Evolutionary conservation across 2,329 filamentous ascomycete genomes (phyloP), one percentile per base, ranked within the genome.

Genomic region (Exophiala mesophila): DNA sequence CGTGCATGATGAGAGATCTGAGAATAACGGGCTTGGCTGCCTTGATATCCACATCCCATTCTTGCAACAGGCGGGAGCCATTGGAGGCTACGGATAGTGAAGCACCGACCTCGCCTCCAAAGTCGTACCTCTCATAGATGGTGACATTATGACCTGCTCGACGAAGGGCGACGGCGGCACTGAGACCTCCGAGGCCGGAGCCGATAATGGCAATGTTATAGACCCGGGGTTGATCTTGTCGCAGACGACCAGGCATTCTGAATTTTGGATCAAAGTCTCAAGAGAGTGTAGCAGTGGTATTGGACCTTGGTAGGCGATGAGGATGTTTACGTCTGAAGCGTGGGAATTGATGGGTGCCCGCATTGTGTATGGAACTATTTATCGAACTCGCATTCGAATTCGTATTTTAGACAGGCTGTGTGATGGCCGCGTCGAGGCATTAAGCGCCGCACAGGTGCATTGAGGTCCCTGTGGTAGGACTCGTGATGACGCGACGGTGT

Each of bases 91-190:
- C 49, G 12, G 55, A 46, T n/a, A 61, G 52, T 2, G 59, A 60
- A 6, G 59, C 60, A 5, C 59, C 59, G 2, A 61, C 53, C 42
- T 63, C 59, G 3, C 55, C 56, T 2, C 50, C 50, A 39, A 59
- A 62, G 12, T 54, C 39, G 1, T 58, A 61, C 39, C 59, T 48
- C 28, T 61, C 59, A 5, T 63, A 36, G 39, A 63, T 56, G 35
- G 58, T 57, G 16, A 63, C 59, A 16, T 48, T 50, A 48, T 63
- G 60, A 0, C 60, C 61, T 24, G 57, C 55, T 36, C 56, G 59
- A n/a, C 59, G 54, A 1, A 63, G 44, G 2, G 59, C 57, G 44
- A 61, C 57, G 2, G 60, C 60, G 1, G 60, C 55, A 3, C 52
- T 52, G 4, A 63, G 51, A 5, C 61, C 61, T 12, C 59, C 58